Evolutionary conservation across 2,329 filamentous ascomycete species (phyloP), one percentile per base, ranked within the genome.

Genomic region (Penicillium brevicompactum): DNA sequence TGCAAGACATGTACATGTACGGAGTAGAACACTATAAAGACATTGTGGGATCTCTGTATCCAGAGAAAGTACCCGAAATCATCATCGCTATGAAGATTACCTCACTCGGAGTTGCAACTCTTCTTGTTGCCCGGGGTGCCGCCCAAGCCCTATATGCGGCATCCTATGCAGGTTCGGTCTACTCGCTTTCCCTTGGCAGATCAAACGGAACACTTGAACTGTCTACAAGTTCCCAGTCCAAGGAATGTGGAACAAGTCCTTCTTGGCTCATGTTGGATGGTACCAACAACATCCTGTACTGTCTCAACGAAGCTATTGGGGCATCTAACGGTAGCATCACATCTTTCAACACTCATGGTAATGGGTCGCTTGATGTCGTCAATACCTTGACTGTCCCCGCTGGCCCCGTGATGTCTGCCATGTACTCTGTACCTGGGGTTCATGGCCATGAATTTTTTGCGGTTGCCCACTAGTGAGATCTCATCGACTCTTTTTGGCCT

Each of bases 161-260:
- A 22, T 74, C 71, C 3, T 76, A 74, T 42, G 46, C 57, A 2
- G 73, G 73, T 13, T 64, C 56, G 3, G 63, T 75, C 67, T 5
- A 64, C 71, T 2, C 51, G 73, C 24, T 60, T 59, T n/a, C 57
- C 74, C 18, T 56, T 7, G 14, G 34, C 34, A 54, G 59, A 13
- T 49, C 34, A 6, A 32, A 51, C 2, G 54, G 46, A n/a, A 48
- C 40, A 2, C 48, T 54, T 46, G 46, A 16, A 13, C 40, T 63
- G 27, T 57, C 49, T 3, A 55, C 31, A 1, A 22, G 60, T 8
- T 49, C 54, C 5, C n/a, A 57, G 14, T 49, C 56, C 11, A 56
- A 32, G 5, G 58, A 52, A 13, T 61, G 60, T 22, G 60, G 60
- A 6, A 21, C n/a, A 9, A 63, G 55, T 51, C 64, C 64, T 10